Conservation (phyloP, 805 yeast species). For the Candida taoyuanica region DNA sequence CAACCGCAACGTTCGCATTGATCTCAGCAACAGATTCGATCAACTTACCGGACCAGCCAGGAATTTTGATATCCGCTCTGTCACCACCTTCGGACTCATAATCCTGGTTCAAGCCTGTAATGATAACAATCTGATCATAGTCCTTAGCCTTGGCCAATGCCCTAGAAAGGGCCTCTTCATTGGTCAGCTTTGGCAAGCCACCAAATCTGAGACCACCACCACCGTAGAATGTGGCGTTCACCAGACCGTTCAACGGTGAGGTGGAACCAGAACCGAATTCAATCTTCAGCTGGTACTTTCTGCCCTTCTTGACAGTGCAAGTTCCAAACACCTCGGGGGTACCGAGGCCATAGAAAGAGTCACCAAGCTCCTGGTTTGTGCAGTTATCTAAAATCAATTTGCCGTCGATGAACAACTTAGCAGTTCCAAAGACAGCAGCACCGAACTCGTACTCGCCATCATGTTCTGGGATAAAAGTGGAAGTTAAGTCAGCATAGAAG, state of each 20-base stretch:
- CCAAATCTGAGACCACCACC: slow-evolving; percentile 34
- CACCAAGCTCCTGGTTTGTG: slow-evolving; percentile 46
- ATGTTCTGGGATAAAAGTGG: slow-evolving; percentile 40
- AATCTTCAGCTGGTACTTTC: slow-evolving; percentile 38
- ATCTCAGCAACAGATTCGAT: slow-evolving; percentile 40
- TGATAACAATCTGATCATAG: slow-evolving; percentile 48
- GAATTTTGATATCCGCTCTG: slow-evolving; percentile 45
- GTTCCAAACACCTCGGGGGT: slow-evolving; percentile 42
- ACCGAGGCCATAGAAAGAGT: slow-evolving; percentile 48
- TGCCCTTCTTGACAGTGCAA: slow-evolving; percentile 37
- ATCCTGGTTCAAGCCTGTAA: slow-evolving; percentile 48
- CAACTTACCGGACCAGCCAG: slow-evolving; percentile 43
- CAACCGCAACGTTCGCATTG: slow-evolving; percentile 48
- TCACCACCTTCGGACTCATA: slow-evolving; percentile 63
- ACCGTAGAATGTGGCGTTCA: slow-evolving; percentile 29
- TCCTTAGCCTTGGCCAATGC: slow-evolving; percentile 43
- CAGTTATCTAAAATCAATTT: slow-evolving; percentile 48
- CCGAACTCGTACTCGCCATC: slow-evolving; percentile 48
- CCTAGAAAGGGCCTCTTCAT: slow-evolving; percentile 27
- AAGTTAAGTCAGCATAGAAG: slow-evolving; percentile 43
- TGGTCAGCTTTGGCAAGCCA: slow-evolving; percentile 21
- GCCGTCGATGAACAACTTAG: slow-evolving; percentile 47
- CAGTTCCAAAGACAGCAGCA: slow-evolving; percentile 50
- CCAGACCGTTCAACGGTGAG: slow-evolving; percentile 13
- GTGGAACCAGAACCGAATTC: slow-evolving; percentile 49